phyloP scores from a whole-genome alignment of 495 filamentous ascomycete species.

The Trichoderma erinaceum region DNA sequence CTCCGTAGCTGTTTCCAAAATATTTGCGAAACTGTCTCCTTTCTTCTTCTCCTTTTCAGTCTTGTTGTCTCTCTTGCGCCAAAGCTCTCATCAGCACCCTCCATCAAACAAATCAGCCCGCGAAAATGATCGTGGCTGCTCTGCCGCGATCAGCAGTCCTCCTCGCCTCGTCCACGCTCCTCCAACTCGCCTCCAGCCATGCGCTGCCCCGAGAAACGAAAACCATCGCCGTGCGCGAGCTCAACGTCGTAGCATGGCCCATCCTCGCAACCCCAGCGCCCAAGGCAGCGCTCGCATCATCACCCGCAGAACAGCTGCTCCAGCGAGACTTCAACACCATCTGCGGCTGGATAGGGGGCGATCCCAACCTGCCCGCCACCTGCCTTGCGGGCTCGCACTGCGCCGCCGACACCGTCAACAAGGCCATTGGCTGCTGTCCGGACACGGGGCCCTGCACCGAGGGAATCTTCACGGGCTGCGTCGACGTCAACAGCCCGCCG shows the following conservation, averaged over 20 bases:
- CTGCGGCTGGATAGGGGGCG: slow-evolving; percentile 42
- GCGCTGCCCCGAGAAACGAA: slow-evolving; percentile 33
- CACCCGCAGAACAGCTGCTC: slow-evolving; percentile 23
- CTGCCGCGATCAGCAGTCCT: slow-evolving; percentile 27
- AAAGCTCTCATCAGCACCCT: too few relatives aligned
- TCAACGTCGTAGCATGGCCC: slow-evolving; percentile 43
- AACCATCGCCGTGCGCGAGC: slow-evolving; percentile 32
- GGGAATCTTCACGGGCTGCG: slow-evolving; percentile 45
- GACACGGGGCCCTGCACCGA: slow-evolving; percentile 39
- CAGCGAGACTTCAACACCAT: slow-evolving; percentile 37
- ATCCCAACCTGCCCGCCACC: slow-evolving; percentile 39
- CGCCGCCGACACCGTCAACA: slow-evolving; percentile 37
- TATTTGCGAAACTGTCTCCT: not conserved
- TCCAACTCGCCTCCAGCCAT: slow-evolving; percentile 31
- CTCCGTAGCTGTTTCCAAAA: not conserved
- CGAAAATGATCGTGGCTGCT: not conserved
- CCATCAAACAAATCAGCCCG: not conserved
- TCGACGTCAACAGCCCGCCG: slow-evolving; percentile 38
- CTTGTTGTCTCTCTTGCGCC: not conserved
- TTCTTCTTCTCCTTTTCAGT: not conserved
- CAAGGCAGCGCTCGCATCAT: not conserved
- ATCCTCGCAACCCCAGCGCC: slow-evolving; percentile 39
- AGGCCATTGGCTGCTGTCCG: slow-evolving; percentile 45
- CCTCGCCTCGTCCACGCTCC: slow-evolving; percentile 30
- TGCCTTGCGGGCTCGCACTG: slow-evolving; percentile 46